Conservation (phyloP, 2,329 filamentous ascomycete genomes). For the Microdochium paspali region DNA sequence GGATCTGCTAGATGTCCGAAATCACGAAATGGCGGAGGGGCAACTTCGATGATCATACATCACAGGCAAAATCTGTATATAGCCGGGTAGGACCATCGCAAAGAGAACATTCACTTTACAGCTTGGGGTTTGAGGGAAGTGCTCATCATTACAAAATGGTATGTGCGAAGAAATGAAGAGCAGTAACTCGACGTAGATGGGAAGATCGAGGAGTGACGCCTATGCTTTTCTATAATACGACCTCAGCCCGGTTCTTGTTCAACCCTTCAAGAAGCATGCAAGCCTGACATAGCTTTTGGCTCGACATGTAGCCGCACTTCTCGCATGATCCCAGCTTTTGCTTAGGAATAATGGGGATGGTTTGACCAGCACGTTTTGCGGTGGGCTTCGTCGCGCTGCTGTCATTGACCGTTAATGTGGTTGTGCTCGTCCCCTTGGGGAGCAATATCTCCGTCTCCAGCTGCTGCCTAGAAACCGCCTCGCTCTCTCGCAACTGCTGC, state of each 20-base stretch:
- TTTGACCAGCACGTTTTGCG: conserved; percentile 20
- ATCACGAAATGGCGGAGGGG: conserved; percentile 2
- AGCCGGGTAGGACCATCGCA: conserved; percentile 10
- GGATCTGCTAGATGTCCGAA: conserved; percentile 29
- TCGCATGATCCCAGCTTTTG: conserved; percentile 77
- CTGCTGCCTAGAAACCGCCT: conserved; percentile 44
- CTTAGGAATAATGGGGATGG: conserved; percentile 30
- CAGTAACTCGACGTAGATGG: not conserved
- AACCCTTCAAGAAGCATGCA: conserved; percentile 82
- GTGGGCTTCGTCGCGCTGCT: conserved; percentile 8
- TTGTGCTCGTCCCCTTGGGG: conserved; percentile 17
- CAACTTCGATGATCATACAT: conserved; percentile 1
- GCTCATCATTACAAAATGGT: conserved; percentile 15
- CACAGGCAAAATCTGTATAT: conserved; percentile 8
- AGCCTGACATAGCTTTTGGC: conserved; percentile 87
- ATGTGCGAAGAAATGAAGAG: conserved; percentile 1
- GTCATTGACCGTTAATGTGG: conserved; percentile 20
- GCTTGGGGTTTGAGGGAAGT: not conserved
- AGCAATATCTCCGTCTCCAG: conserved; percentile 58
- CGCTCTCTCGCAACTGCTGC: conserved; percentile 56
- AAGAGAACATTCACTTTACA: too few species aligned
- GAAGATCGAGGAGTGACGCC: not conserved
- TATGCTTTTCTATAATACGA: conserved; percentile 34
- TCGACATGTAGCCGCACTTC: conserved; percentile 90
- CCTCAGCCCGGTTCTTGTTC: conserved; percentile 66